Evolutionary conservation across 2,329 filamentous ascomycete genomes (phyloP), one percentile per base, ranked within the genome.

Genomic region (Colletotrichum orchidophilum): DNA sequence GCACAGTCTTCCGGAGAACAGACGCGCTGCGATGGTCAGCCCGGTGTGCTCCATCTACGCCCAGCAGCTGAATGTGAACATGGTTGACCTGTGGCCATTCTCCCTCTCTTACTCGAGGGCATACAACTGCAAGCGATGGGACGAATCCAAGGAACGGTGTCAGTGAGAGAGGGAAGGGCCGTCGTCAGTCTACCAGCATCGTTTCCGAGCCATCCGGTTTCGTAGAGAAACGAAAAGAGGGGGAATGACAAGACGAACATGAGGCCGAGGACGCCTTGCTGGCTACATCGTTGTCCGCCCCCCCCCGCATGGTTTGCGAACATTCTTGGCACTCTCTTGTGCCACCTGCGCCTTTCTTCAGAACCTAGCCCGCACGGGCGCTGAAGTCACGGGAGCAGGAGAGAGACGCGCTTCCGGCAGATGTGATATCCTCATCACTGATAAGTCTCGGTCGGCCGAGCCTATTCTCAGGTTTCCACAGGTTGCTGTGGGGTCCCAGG

Each of bases 201-300:
- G 60, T 49, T 59, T 50, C 65, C 66, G 69, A 59, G 65, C 65
- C 69, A 70, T 64, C 69, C 69, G 65, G 65, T 70, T 71, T 70
- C 69, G 65, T 39, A 29, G 26, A 27, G 39, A 54, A 69, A 50
- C 58, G 50, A 53, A 55, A 64, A 31, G 39, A 29, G 35, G 60
- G 24, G 29, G 18, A 13, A 71, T 67, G 68, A 72, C 66, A 64
- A 72, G 69, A 72, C 60, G 69, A 72, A 72, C 69, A 64, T 70
- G 69, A 72, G 59, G 65, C 58, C 60, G 63, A 59, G 46, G 31
- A 53, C 49, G 21, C 8, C 46, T 21, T 33, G 59, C 18, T 46
- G 53, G 42, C 39, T 29, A 54, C 33, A 60, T 35, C 29, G 58
- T 60, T 57, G 59, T 31, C 53, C 54, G 5, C 8, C 24, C n/a